Evolutionary conservation across 2,329 filamentous ascomycete genomes (phyloP).

Genomic region (Fragosphaeria purpurea): DNA sequence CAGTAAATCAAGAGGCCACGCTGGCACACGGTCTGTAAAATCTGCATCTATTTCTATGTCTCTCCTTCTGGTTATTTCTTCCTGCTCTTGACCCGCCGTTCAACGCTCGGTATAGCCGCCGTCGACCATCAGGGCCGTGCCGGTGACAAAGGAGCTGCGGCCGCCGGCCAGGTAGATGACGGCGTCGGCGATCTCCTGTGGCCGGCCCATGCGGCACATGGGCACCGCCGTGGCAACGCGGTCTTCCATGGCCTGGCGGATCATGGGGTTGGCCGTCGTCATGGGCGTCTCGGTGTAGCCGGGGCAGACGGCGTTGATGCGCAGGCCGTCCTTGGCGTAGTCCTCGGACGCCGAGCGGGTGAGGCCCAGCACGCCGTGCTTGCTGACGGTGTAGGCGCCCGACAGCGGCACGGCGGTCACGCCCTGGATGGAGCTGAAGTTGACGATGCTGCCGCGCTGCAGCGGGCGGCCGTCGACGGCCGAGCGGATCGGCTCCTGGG

Average conservation of each 20-base stretch:
- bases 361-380: conserved; percentile 28
- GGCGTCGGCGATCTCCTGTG: conserved; percentile 21
- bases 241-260: conserved; percentile 18
- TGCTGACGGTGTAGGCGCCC: conserved; percentile 20
- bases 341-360: conserved; percentile 30
- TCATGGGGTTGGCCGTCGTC: conserved; percentile 12
- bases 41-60: too few species aligned
- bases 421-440: conserved; percentile 27
- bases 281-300: conserved; percentile 21
- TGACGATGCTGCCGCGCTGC: conserved; percentile 24
- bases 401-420: conserved; percentile 25
- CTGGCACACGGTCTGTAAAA: too few species aligned
- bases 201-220: conserved; percentile 19
- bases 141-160: background rate
- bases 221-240: conserved; percentile 15
- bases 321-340: conserved; percentile 29
- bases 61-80: too few species aligned
- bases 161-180: conserved; percentile 17
- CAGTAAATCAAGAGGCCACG: too few species aligned
- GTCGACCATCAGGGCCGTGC: background rate
- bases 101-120: background rate
- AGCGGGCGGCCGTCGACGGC: conserved; percentile 22
- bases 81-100: background rate
- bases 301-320: conserved; percentile 27
- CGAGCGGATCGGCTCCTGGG: conserved; percentile 29